Evolutionary conservation across 169 alveolate genomes (phyloP).

Genomic region (Cryptosporidium andersoni): DNA sequence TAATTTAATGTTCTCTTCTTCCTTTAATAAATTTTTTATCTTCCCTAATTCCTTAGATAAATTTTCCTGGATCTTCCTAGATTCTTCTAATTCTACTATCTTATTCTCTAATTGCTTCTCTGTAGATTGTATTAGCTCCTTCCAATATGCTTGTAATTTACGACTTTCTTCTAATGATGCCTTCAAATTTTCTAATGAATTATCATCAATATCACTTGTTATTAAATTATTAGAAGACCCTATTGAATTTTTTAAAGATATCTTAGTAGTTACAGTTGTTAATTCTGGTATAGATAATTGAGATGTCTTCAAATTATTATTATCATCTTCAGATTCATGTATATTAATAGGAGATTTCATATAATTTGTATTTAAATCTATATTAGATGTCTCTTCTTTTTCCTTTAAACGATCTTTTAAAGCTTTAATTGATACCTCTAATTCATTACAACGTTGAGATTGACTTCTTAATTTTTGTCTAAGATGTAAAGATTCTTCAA

Average conservation of each 20-base stretch:
- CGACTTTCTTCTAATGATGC: slow-evolving; percentile 37
- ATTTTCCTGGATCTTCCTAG: slow-evolving; percentile 5
- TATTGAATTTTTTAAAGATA: not conserved
- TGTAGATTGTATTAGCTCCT: slow-evolving; percentile 47
- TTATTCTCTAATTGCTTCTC: slow-evolving; percentile 56
- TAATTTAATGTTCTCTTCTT: not conserved
- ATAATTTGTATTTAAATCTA: not conserved
- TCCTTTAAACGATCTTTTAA: not conserved
- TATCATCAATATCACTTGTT: not conserved
- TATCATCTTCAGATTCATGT: not conserved
- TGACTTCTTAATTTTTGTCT: slow-evolving; percentile 51
- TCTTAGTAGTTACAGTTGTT: not conserved
- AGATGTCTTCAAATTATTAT: not conserved
- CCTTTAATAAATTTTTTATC: not conserved
- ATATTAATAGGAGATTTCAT: not conserved
- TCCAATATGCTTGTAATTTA: slow-evolving; percentile 58
- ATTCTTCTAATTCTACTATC: slow-evolving; percentile 18
- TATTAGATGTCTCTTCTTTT: not conserved
- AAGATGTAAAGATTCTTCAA: slow-evolving; percentile 54
- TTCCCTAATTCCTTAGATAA: slow-evolving; percentile 5
- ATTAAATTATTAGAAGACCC: not conserved
- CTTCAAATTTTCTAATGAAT: not conserved
- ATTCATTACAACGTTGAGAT: not conserved
- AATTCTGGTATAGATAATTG: not conserved
- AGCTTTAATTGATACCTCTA: slow-evolving; percentile 20